These are phyloP conservation scores for Acacia concinna DNA, from an alignment of 331 rosid genomes.

Conservation along the genomic window DNA sequence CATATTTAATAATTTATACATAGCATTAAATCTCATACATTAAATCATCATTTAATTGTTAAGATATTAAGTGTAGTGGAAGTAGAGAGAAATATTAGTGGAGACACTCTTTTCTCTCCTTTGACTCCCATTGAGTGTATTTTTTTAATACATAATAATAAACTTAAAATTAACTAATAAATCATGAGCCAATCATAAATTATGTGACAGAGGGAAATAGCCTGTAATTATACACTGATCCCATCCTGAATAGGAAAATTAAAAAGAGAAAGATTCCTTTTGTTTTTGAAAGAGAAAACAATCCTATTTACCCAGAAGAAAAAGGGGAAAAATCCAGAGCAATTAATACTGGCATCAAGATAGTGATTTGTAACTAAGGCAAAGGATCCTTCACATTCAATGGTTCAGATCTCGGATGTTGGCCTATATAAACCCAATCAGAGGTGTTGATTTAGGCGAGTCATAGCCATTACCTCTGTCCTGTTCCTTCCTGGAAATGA, in stretches of 20 bases:
- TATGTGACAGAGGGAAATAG: not conserved
- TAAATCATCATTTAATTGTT: too few species aligned
- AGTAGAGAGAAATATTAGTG: too few species aligned
- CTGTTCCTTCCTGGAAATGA: not conserved
- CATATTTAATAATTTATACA: too few species aligned
- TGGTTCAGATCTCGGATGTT: not conserved
- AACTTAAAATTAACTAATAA: not conserved
- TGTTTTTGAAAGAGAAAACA: not conserved
- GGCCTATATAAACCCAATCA: not conserved
- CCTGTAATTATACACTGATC: not conserved
- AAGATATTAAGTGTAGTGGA: too few species aligned
- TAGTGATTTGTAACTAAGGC: not conserved
- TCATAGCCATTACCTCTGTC: not conserved
- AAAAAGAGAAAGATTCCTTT: not conserved
- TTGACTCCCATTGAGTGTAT: not conserved
- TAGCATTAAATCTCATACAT: too few species aligned
- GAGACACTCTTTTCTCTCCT: too few species aligned
- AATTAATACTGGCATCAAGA: not conserved
- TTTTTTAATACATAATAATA: not conserved
- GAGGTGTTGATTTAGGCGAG: not conserved
- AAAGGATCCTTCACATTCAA: not conserved
- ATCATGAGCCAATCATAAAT: not conserved
- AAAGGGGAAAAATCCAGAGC: not conserved
- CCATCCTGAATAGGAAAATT: not conserved
- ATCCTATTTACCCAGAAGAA: not conserved